Evolutionary conservation across 306 rosid species (phyloP).

Genomic region (Quercus glauca): DNA sequence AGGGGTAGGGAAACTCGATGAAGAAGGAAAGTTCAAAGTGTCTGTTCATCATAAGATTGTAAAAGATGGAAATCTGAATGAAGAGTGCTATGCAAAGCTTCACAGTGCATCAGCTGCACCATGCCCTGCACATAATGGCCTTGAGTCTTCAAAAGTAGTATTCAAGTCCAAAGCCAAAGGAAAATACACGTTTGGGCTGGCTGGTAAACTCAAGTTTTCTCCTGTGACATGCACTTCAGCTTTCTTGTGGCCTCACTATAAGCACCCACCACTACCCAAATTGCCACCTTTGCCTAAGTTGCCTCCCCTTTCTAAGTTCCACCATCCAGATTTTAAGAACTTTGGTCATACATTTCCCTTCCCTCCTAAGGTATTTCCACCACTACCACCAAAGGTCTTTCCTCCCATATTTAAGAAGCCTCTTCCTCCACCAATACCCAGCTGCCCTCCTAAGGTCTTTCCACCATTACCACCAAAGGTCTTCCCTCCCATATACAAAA

Average conservation of each 20-base stretch:
- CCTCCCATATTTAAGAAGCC: conserved; percentile 26
- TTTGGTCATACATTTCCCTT: conserved; percentile 29
- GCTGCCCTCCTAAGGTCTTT: conserved; percentile 15
- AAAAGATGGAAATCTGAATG: conserved; percentile 50
- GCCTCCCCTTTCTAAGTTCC: not conserved
- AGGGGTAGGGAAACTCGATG: conserved; percentile 56
- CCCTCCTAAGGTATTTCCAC: conserved; percentile 49
- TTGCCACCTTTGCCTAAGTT: conserved; percentile 18
- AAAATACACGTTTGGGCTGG: conserved; percentile 47
- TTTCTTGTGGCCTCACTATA: conserved; percentile 50
- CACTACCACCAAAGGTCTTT: conserved; percentile 28
- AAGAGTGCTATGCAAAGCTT: conserved; percentile 81
- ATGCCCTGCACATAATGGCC: conserved; percentile 59
- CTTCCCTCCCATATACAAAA: not conserved
- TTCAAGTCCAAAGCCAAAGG: conserved; percentile 40
- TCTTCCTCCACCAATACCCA: not conserved
- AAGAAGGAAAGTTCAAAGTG: conserved; percentile 69
- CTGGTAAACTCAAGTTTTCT: conserved; percentile 61
- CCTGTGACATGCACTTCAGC: conserved; percentile 64
- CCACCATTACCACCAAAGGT: not conserved
- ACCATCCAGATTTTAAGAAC: not conserved
- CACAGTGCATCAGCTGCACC: conserved; percentile 66
- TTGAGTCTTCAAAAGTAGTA: conserved; percentile 48
- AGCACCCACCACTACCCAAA: conserved; percentile 44
- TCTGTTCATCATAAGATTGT: conserved; percentile 54